Base-by-base conservation (phyloP, 2,329 filamentous ascomycete genomes). In the Ceratocystis cubensis region DNA sequence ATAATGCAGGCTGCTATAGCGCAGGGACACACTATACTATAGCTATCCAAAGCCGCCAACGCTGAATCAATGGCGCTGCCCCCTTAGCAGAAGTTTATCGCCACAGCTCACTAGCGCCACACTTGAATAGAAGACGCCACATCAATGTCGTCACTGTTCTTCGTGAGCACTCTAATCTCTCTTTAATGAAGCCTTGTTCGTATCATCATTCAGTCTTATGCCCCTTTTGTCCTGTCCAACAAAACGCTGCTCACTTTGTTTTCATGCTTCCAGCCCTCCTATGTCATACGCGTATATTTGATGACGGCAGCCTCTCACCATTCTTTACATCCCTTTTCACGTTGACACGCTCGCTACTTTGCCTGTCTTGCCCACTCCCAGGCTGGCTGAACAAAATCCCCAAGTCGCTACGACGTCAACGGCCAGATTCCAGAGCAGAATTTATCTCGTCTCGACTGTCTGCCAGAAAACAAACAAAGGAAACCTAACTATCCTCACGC, bases 131-230 rank as follows among this genome's bases (percentile, higher is more conserved):
- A 7, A 22, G n/a, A 17, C 61, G 61, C 61, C 61, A 50, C 61
- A 63, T 17, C 20, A 48, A 48, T 63, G 61, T 63, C 61, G 61
- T 63, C 61, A 63, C 61, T 50, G 28, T 44, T 15, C 13, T 22
- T 33, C 5, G 30, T 33, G 30, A 33, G 30, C 6, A 7, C 46
- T 20, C 48, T 53, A 20, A 53, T 13, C 25, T n/a, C 25, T 57
- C 28, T n/a, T n/a, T n/a, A n/a, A 15, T 10, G 15, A 15, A 30
- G 25, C n/a, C 25, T n/a, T 30, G 25, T 33, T n/a, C 56, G 2
- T 13, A 30, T n/a, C 56, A 59, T 59, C 56, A 37, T n/a, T n/a
- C 17, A n/a, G 7, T 37, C 56, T 33, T 30, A 3, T 37, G 13
- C 48, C n/a, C 48, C 22, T 30, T 59, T n/a, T 59, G 6, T 15